A percentile compares a stretch with the other conserved stretches of the same genome.
Evolutionary conservation across 192 early-diverging fungal species (phyloP).

Genomic region (Podila epicladia): DNA sequence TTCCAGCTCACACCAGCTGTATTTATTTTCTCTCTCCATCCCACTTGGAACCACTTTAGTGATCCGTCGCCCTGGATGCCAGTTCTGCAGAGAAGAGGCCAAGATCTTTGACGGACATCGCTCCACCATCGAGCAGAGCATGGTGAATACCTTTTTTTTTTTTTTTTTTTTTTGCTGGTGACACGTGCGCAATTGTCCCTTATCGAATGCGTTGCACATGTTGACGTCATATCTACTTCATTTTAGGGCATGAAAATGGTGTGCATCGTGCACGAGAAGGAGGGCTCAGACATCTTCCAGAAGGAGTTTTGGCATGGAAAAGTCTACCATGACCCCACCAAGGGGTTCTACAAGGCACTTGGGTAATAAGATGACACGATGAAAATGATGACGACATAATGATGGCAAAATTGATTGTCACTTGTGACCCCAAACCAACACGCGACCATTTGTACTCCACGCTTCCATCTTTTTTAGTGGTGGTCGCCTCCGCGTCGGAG

Average conservation of each 20-base stretch:
- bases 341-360: slow-evolving; percentile 52
- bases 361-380: slow-evolving; percentile 36
- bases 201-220: too few species aligned
- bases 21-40: not conserved
- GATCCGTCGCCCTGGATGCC: slow-evolving; percentile 61
- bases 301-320: slow-evolving; percentile 55
- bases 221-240: not conserved
- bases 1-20: not conserved
- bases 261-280: slow-evolving; percentile 56
- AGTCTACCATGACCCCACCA: slow-evolving; percentile 52
- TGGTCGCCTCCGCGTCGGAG: slow-evolving; percentile 36
- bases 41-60: slow-evolving; percentile 4
- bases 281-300: slow-evolving; percentile 53
- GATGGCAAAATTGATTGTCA: not conserved
- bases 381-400: not conserved
- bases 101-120: slow-evolving; percentile 33
- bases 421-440: not conserved
- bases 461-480: slow-evolving; percentile 21
- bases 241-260: slow-evolving; percentile 57
- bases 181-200: too few species aligned
- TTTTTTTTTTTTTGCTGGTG: not conserved
- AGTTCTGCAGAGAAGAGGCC: slow-evolving; percentile 61
- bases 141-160: slow-evolving; percentile 11
- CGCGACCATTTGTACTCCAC: not conserved
- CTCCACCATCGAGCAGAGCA: slow-evolving; percentile 32